Evolutionary conservation across 768 basidiomycete genomes (phyloP).

Genomic region (Russula virescens): DNA sequence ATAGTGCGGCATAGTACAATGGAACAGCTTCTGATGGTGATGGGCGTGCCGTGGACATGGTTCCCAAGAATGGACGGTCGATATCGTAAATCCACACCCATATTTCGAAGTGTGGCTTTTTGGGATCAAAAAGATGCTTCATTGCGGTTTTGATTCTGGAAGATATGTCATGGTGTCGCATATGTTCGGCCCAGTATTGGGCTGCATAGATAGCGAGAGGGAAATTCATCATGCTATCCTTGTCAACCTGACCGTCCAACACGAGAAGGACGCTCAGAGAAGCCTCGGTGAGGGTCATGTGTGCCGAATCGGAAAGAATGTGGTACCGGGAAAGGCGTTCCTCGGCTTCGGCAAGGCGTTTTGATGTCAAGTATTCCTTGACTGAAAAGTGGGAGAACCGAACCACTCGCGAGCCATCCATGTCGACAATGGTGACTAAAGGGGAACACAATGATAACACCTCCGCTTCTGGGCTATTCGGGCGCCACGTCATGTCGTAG

Average conservation of each 20-base stretch:
- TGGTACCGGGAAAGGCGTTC: background rate
- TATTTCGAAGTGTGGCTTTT: background rate
- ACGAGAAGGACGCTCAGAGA: background rate
- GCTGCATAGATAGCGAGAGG: background rate
- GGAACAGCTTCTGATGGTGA: background rate
- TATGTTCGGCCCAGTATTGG: background rate
- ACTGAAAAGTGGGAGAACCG: background rate
- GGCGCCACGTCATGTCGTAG: background rate
- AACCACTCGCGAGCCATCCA: background rate
- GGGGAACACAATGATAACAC: background rate
- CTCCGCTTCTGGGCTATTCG: background rate
- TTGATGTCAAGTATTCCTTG: background rate
- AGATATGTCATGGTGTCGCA: background rate
- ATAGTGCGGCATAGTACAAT: background rate
- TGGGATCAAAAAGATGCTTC: background rate
- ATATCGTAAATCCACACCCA: background rate
- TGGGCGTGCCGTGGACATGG: background rate
- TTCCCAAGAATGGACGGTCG: background rate
- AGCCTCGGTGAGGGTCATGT: background rate
- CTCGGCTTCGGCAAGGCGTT: background rate
- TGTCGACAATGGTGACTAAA: background rate
- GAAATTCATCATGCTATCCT: background rate
- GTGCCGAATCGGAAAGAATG: background rate
- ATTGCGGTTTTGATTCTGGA: background rate
- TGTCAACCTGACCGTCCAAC: background rate